Conservation (phyloP, 192 early-diverging fungal species). For the Kappamyces sp. region DNA sequence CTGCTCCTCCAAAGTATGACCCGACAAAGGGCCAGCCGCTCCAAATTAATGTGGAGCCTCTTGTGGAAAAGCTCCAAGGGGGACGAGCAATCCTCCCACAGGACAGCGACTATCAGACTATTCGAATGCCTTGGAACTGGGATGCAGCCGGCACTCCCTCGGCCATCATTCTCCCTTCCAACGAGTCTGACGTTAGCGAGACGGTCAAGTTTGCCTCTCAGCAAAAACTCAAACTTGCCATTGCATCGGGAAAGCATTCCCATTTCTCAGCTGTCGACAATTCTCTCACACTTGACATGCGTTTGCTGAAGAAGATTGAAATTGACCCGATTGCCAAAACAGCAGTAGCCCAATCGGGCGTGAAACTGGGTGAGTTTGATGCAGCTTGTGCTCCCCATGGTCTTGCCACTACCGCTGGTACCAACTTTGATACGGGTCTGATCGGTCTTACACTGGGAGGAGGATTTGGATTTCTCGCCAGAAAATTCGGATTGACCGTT, state of each 20-base stretch:
- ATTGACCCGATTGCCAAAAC: neutral
- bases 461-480: neutral
- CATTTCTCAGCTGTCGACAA: neutral
- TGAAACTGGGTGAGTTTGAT: constrained; percentile 11
- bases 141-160: neutral
- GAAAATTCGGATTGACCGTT: neutral
- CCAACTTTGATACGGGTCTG: constrained; percentile 10
- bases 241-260: constrained; percentile 2
- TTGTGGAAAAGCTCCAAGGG: too few species aligned
- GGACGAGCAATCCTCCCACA: neutral
- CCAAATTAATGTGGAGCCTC: too few species aligned
- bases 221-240: neutral
- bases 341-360: neutral
- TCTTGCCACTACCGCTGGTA: constrained; percentile 1
- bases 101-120: neutral
- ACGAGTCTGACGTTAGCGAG: neutral
- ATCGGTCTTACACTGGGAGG: constrained; percentile 6
- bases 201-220: neutral
- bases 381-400: neutral
- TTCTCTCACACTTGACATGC: constrained; percentile 5
- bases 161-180: neutral
- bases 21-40: too few species aligned
- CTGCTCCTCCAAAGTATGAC: too few species aligned
- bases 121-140: constrained; percentile 3
- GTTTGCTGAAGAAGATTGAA: neutral